phyloP scores from a whole-genome alignment of 164 flowering plant genomes.

The Magnolia sinica region DNA sequence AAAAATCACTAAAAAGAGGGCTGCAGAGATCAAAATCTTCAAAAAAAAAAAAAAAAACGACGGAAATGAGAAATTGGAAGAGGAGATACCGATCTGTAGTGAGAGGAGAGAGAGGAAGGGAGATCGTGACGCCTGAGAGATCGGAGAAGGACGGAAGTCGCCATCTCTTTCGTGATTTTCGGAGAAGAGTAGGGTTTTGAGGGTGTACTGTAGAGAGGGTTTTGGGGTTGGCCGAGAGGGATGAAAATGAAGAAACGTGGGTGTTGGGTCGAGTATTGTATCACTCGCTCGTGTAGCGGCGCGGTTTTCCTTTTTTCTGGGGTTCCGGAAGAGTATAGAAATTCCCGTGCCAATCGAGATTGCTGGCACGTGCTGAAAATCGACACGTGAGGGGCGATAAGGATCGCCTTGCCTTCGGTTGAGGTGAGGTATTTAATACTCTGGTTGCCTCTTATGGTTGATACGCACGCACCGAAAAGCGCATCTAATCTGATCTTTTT shows the following conservation, averaged over 20 bases:
- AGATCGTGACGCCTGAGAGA: constrained; percentile 24
- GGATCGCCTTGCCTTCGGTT: neutral
- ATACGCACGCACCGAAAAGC: no score
- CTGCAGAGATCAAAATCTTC: neutral
- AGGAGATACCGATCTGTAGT: constrained; percentile 22
- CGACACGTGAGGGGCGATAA: neutral
- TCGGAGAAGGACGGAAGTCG: constrained; percentile 26
- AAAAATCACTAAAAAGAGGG: neutral
- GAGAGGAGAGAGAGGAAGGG: constrained; percentile 13
- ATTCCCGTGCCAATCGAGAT: neutral
- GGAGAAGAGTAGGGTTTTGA: neutral
- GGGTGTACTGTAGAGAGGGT: neutral
- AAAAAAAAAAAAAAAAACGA: no score
- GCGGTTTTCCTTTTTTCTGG: neutral
- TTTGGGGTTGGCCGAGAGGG: neutral
- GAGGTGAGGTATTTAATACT: neutral
- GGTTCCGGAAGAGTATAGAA: neutral
- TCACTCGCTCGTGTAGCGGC: neutral
- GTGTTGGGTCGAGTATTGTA: no score
- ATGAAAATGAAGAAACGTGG: neutral
- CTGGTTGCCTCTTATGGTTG: no score
- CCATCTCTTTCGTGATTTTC: constrained; percentile 15
- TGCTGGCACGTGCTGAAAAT: neutral
- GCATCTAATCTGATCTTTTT: no score
- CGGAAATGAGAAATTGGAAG: neutral